Conservation (phyloP, 1,284 basidiomycete genomes). For the Earliella scabrosa region DNA sequence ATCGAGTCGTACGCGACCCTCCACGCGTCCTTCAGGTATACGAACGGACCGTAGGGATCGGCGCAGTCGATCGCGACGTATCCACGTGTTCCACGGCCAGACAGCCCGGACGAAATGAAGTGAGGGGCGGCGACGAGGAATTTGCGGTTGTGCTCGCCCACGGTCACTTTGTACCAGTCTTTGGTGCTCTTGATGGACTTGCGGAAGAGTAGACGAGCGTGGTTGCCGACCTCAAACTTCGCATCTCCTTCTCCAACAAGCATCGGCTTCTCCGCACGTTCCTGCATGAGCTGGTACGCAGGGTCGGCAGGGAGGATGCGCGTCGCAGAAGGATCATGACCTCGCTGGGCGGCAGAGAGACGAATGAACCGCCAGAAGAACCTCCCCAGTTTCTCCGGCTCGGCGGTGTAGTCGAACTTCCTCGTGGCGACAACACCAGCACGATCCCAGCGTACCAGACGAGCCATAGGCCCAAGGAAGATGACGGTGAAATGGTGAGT, state of each 20-base stretch:
- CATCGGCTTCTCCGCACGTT: not conserved
- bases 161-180: not conserved
- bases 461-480: not conserved
- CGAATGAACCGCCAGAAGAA: slow-evolving; percentile 13
- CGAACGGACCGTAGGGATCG: not conserved
- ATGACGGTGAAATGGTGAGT: slow-evolving; percentile 5
- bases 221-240: not conserved
- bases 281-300: not conserved
- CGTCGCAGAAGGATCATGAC: slow-evolving; percentile 6
- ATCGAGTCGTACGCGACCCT: slow-evolving; percentile 1
- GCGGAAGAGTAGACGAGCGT: not conserved
- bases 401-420: slow-evolving; percentile 5
- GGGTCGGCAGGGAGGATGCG: not conserved
- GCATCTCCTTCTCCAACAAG: not conserved
- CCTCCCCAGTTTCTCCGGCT: not conserved
- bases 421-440: slow-evolving; percentile 5
- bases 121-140: slow-evolving; percentile 12
- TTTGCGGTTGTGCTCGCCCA: not conserved
- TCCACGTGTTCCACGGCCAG: slow-evolving; percentile 4
- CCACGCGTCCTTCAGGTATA: slow-evolving; percentile 14
- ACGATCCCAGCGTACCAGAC: slow-evolving; percentile 10
- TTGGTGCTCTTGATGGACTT: not conserved
- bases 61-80: slow-evolving; percentile 9
- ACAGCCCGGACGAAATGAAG: not conserved
- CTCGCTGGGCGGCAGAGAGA: not conserved